Evolutionary conservation across 2,329 filamentous ascomycete species (phyloP), one percentile per base, ranked within the genome.

Genomic region (Aspergillus viridinutans): DNA sequence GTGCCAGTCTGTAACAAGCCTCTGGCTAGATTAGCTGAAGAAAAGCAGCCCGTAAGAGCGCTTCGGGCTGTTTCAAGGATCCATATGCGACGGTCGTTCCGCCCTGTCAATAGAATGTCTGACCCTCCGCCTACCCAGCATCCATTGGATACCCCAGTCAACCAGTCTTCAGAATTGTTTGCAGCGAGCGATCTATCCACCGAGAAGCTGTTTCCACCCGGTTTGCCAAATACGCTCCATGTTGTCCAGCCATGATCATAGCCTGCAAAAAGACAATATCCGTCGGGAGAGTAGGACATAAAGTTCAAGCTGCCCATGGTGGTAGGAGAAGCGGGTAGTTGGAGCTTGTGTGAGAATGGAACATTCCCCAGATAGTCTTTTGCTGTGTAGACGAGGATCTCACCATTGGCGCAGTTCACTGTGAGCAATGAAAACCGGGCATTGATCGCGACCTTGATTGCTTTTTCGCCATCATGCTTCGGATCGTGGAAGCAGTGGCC

Each of bases 181-280:
- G 82, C 76, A 2, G 87, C 85, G 40, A 91, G 79, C 2, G 77
- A 74, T 26, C 80, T 78, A 65, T 96, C 90, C 12, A 84, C 81
- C 6, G 83, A 81, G 71, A 97, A 97, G 69, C 90, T 96, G 64
- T 86, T 90, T 55, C 89, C 92, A 14, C 92, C 88, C 2, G 88
- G 83, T 73, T 96, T 97, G 35, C 94, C 94, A 74, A 96, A 99
- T 40, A 97, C 94, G 71, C 93, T 97, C 93, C 93, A 99, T 49
- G 87, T 93, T 4, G 90, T 89, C 94, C 94, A 99, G 0, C 94
- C 95, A 57, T 88, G 86, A 67, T 94, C 88, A 69, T 93, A 97
- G 1, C 93, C 94, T 47, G 89, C 92, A 74, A 99, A 97, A 8
- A 99, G 82, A 71, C 92, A 96, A 72, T 97, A 97, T 20, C 94